Evolutionary conservation across 805 yeast species (phyloP).

Genomic region (Cyberlindnera lachancei): DNA sequence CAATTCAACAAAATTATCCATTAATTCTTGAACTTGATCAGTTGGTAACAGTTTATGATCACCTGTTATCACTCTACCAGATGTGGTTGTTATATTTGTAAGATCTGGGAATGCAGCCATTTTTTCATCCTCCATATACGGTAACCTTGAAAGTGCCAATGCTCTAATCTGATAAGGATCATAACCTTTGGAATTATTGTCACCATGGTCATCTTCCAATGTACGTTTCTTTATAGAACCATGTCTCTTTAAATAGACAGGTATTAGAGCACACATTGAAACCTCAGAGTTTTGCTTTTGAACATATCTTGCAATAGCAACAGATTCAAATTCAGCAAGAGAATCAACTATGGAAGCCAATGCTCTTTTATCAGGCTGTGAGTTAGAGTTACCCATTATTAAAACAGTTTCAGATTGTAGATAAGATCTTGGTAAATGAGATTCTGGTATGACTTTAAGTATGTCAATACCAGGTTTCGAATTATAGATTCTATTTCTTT

Average conservation of each 20-base stretch:
- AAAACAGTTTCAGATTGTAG: constrained; percentile 52
- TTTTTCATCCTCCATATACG: constrained; percentile 71
- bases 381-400: constrained; percentile 36
- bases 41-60: constrained; percentile 27
- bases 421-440: constrained; percentile 48
- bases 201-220: constrained; percentile 14
- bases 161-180: constrained; percentile 25
- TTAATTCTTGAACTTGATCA: constrained; percentile 30
- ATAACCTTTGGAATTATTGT: too few relatives aligned
- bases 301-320: constrained; percentile 61
- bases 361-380: constrained; percentile 32
- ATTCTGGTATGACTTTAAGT: constrained; percentile 46
- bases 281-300: constrained; percentile 40
- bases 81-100: constrained; percentile 26
- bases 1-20: constrained; percentile 36
- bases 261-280: constrained; percentile 47
- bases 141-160: constrained; percentile 48
- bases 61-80: constrained; percentile 19
- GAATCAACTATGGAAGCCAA: constrained; percentile 45
- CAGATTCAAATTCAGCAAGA: constrained; percentile 36
- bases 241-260: constrained; percentile 28
- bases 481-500: constrained; percentile 32
- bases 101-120: constrained; percentile 44
- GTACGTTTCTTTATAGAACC: constrained; percentile 20
- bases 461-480: constrained; percentile 54